phyloP scores from a whole-genome alignment of 352 stramenopile genomes.

The Peronospora tabacina region DNA sequence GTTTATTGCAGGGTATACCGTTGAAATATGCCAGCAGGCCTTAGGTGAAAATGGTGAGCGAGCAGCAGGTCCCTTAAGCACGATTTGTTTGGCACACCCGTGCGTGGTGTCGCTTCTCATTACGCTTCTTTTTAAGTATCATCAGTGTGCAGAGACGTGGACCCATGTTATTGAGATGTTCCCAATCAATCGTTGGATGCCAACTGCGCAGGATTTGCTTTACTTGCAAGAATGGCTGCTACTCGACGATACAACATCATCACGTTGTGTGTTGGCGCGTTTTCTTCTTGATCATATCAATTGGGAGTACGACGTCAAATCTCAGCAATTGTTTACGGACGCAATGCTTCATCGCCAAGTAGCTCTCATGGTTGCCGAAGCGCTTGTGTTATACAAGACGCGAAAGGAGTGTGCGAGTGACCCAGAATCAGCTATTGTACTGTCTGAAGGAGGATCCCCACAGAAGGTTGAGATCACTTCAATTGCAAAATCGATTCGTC shows the following conservation, averaged over 20 bases:
- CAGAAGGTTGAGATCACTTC: slow-evolving; percentile 47
- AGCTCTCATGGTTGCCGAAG: slow-evolving; percentile 69
- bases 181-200: slow-evolving; percentile 78
- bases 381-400: slow-evolving; percentile 59
- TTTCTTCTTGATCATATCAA: slow-evolving; percentile 81
- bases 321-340: slow-evolving; percentile 51
- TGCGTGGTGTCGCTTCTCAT: slow-evolving; percentile 58
- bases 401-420: slow-evolving; percentile 35
- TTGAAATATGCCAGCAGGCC: slow-evolving; percentile 35
- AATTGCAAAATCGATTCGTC: slow-evolving; percentile 70
- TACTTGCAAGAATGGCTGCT: slow-evolving; percentile 78
- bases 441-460: slow-evolving; percentile 38
- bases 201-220: slow-evolving; percentile 49
- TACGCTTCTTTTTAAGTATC: slow-evolving; percentile 63
- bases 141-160: slow-evolving; percentile 70
- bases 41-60: slow-evolving; percentile 45
- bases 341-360: slow-evolving; percentile 72
- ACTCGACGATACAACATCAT: slow-evolving; percentile 57
- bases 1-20: slow-evolving; percentile 55
- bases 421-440: slow-evolving; percentile 30
- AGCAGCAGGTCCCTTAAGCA: slow-evolving; percentile 45
- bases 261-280: slow-evolving; percentile 52
- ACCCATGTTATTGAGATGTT: slow-evolving; percentile 83
- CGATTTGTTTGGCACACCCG: slow-evolving; percentile 53
- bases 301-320: slow-evolving; percentile 76